A percentile compares a stretch with the other conserved stretches of the same genome.
phyloP scores from a whole-genome alignment of 2,329 filamentous ascomycete genomes.

The Paecilomyces formosus region DNA sequence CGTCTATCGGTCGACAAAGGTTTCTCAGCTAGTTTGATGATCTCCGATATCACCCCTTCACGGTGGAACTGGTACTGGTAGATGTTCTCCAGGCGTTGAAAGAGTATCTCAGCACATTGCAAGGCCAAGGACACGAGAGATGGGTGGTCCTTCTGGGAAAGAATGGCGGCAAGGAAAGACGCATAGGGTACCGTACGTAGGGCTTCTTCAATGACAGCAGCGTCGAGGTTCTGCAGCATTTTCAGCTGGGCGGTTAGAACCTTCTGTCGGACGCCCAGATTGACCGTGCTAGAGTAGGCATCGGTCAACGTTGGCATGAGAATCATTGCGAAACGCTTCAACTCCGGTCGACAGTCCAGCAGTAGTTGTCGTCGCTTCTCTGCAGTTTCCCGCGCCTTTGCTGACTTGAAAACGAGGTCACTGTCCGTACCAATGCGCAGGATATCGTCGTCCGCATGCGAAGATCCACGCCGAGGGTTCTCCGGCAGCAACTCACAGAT shows the following conservation, averaged over 20 bases:
- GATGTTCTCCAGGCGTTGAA: constrained; percentile 74
- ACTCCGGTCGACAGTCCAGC: constrained; percentile 73
- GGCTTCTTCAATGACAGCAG: constrained; percentile 73
- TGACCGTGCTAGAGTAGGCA: constrained; percentile 95
- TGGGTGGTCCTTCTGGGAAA: constrained; percentile 90
- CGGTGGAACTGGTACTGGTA: constrained; percentile 97
- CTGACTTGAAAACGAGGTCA: constrained; percentile 32
- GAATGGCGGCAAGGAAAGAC: constrained; percentile 87
- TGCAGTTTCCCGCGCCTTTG: constrained; percentile 47
- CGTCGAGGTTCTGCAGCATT: constrained; percentile 94
- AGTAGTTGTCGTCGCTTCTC: constrained; percentile 78
- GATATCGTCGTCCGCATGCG: constrained; percentile 43
- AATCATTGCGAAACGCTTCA: constrained; percentile 87
- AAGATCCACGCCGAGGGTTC: constrained; percentile 51
- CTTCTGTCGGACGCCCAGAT: constrained; percentile 87
- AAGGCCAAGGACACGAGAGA: constrained; percentile 79
- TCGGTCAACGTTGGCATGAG: constrained; percentile 92
- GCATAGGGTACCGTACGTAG: constrained; percentile 85
- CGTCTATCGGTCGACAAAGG: constrained; percentile 20
- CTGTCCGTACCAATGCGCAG: constrained; percentile 38
- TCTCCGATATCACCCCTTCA: constrained; percentile 90
- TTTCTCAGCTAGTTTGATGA: constrained; percentile 64
- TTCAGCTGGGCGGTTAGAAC: constrained; percentile 93
- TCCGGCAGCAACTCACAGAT: constrained; percentile 88
- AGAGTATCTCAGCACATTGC: constrained; percentile 80